These are phyloP conservation scores for Tardiomyces digboiensis DNA, from an alignment of 1,139 yeast genomes.

Conservation along the genomic window DNA sequence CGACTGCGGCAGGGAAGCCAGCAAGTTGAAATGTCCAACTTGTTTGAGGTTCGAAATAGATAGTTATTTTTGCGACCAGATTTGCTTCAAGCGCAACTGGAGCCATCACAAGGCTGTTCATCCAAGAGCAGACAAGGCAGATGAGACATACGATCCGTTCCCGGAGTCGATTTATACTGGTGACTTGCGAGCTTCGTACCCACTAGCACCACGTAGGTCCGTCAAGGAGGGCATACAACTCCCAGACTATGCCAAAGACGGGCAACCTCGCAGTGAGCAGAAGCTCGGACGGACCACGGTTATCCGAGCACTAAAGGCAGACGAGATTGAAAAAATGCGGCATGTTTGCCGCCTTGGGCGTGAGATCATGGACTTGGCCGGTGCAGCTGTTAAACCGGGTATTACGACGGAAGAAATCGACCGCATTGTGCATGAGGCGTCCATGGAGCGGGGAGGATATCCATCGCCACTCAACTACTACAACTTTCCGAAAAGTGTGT, in stretches of 20 bases:
- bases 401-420: slow-evolving; percentile 92
- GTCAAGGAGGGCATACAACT: slow-evolving; percentile 62
- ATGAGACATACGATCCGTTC: slow-evolving; percentile 64
- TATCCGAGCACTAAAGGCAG: slow-evolving; percentile 51
- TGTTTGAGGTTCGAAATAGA: slow-evolving; percentile 66
- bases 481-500: slow-evolving; percentile 86
- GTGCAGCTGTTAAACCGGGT: slow-evolving; percentile 76
- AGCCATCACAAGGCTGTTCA: slow-evolving; percentile 43
- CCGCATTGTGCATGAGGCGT: slow-evolving; percentile 75
- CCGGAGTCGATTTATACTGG: slow-evolving; percentile 74
- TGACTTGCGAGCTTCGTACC: slow-evolving; percentile 66
- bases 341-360: slow-evolving; percentile 70
- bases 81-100: slow-evolving; percentile 78
- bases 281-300: slow-evolving; percentile 58
- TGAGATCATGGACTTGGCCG: slow-evolving; percentile 82
- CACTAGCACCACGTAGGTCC: slow-evolving; percentile 59
- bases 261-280: slow-evolving; percentile 74
- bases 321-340: slow-evolving; percentile 65
- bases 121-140: slow-evolving; percentile 25
- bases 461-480: slow-evolving; percentile 96
- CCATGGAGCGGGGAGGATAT: slow-evolving; percentile 81
- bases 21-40: slow-evolving; percentile 80
- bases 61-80: slow-evolving; percentile 71
- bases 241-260: slow-evolving; percentile 83
- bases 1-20: slow-evolving; percentile 78